Percentiles rank a stretch among this genome's conserved stretches.
These are phyloP conservation scores for Vitis rotundifolia DNA, from an alignment of 164 flowering plant species.

Conservation along the genomic window DNA sequence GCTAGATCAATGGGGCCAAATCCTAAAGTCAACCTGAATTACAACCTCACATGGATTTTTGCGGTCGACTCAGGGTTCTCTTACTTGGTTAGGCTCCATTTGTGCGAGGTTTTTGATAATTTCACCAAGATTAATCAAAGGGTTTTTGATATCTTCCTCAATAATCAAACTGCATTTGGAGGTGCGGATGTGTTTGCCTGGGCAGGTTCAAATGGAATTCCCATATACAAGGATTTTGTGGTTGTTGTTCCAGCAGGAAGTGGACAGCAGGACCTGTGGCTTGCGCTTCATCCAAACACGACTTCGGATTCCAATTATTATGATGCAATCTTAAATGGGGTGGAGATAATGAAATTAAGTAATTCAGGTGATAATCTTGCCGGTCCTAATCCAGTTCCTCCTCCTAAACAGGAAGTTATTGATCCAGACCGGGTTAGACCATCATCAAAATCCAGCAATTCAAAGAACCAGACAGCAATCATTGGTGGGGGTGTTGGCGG, in stretches of 20 bases:
- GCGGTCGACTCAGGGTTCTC: slow-evolving; percentile 65
- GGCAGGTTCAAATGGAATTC: slow-evolving; percentile 42
- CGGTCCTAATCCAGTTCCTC: slow-evolving; percentile 56
- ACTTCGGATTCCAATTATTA: slow-evolving; percentile 26
- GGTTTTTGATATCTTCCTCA: slow-evolving; percentile 59
- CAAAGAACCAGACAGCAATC: slow-evolving; percentile 28
- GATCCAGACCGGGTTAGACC: slow-evolving; percentile 22
- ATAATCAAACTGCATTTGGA: slow-evolving; percentile 65
- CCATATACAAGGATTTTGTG: slow-evolving; percentile 49
- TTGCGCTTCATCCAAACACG: slow-evolving; percentile 52
- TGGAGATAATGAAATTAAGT: slow-evolving; percentile 62
- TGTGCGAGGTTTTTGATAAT: slow-evolving; percentile 58
- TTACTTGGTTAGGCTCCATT: slow-evolving; percentile 88
- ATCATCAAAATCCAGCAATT: slow-evolving; percentile 16
- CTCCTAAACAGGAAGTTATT: slow-evolving; percentile 25
- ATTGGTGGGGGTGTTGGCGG: slow-evolving; percentile 59
- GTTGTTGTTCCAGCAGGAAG: slow-evolving; percentile 38
- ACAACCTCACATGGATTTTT: slow-evolving; percentile 78
- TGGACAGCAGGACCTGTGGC: slow-evolving; percentile 57
- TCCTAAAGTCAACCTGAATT: slow-evolving; percentile 37
- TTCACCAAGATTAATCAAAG: slow-evolving; percentile 59
- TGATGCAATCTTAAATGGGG: slow-evolving; percentile 60
- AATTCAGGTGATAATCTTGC: slow-evolving; percentile 53
- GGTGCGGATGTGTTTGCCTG: slow-evolving; percentile 62
- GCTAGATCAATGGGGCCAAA: slow-evolving; percentile 79